phyloP scores from a whole-genome alignment of 2,329 filamentous ascomycete species.

The Ustulina deusta region DNA sequence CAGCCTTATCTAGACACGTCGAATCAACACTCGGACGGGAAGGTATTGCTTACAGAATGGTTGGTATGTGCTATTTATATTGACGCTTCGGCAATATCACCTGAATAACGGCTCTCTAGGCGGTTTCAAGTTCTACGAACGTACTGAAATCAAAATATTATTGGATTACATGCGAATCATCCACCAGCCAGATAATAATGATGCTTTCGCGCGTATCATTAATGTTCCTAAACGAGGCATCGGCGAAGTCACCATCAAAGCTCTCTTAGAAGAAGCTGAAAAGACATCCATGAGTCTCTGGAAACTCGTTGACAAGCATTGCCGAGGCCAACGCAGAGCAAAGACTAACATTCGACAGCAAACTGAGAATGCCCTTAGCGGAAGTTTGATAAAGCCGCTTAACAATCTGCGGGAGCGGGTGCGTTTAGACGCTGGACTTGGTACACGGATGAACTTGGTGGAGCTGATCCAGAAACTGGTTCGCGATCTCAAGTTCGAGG shows the following conservation, averaged over 20 bases:
- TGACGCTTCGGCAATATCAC: background rate
- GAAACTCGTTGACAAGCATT: constrained; percentile 73
- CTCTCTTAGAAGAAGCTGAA: constrained; percentile 81
- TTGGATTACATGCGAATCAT: constrained; percentile 90
- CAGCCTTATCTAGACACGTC: constrained; percentile 84
- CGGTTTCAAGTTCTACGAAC: constrained; percentile 91
- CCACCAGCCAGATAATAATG: constrained; percentile 86
- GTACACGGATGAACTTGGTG: constrained; percentile 56
- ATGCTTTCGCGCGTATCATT: constrained; percentile 84
- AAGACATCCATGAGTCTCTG: constrained; percentile 77
- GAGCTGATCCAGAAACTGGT: constrained; percentile 66
- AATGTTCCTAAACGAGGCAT: constrained; percentile 86
- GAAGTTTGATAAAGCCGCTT: constrained; percentile 60
- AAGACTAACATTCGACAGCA: constrained; percentile 63
- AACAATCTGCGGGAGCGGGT: constrained; percentile 54
- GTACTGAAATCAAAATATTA: constrained; percentile 86
- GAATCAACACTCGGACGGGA: constrained; percentile 84
- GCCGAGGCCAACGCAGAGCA: constrained; percentile 61
- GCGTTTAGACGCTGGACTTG: constrained; percentile 42
- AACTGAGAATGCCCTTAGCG: constrained; percentile 66
- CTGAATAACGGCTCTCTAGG: constrained; percentile 51
- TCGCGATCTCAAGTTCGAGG: constrained; percentile 76
- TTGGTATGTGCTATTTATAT: constrained; percentile 64
- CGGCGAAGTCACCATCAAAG: constrained; percentile 81
- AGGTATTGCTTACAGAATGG: constrained; percentile 91